These are phyloP conservation scores for Mycena leptocephala DNA, from an alignment of 768 basidiomycete species.

Conservation along the genomic window DNA sequence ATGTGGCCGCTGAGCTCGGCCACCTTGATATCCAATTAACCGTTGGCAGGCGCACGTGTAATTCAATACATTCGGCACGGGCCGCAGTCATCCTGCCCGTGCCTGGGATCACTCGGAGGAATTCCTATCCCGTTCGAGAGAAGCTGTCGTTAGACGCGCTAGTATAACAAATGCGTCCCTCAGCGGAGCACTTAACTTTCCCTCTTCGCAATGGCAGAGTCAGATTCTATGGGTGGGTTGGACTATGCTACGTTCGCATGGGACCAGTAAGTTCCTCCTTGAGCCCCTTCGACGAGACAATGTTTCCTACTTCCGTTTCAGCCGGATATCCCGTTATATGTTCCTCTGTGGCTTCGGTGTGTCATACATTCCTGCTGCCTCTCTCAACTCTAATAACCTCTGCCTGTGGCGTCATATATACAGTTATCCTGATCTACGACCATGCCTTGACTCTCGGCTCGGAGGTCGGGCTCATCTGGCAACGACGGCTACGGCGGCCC, in stretches of 20 bases:
- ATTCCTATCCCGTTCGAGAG: neutral
- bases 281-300: neutral
- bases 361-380: neutral
- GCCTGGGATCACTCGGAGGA: constrained; percentile 1
- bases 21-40: neutral
- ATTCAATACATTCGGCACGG: neutral
- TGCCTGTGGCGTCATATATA: neutral
- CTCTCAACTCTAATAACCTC: constrained; percentile 2
- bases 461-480: neutral
- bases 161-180: neutral
- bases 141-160: neutral
- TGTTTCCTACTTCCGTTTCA: neutral
- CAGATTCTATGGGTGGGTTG: constrained; percentile 1
- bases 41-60: no score
- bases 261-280: neutral
- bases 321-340: constrained; percentile 2
- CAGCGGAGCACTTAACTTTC: neutral
- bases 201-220: neutral
- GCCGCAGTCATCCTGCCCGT: neutral
- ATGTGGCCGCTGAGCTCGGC: neutral
- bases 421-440: constrained; percentile 4
- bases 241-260: neutral
- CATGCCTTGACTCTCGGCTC: constrained; percentile 2
- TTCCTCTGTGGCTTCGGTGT: constrained; percentile 3
- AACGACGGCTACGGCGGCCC: neutral